phyloP scores from a whole-genome alignment of 2,329 filamentous ascomycete genomes.

The Leptodontidium sp. region DNA sequence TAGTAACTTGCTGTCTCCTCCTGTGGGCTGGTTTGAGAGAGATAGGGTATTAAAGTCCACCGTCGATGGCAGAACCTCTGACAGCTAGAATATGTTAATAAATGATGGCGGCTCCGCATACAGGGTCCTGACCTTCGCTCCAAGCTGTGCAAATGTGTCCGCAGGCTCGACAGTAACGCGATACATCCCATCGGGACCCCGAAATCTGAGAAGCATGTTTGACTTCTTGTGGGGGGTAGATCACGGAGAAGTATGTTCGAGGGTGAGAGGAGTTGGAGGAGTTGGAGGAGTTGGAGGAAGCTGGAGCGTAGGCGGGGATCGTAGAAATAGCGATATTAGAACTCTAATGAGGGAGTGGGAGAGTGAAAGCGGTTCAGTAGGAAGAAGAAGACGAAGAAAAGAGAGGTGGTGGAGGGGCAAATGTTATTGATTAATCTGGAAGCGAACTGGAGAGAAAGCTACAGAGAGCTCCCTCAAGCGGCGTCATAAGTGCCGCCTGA shows the following conservation, averaged over 20 bases:
- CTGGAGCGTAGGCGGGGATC: background rate
- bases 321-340: background rate
- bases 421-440: slow-evolving; percentile 4
- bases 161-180: slow-evolving; percentile 80
- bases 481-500: slow-evolving; percentile 21
- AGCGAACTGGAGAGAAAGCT: slow-evolving; percentile 31
- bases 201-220: slow-evolving; percentile 49
- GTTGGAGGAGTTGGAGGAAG: slow-evolving; percentile 4
- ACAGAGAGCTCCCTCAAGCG: slow-evolving; percentile 18
- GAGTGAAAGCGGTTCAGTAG: background rate
- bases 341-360: background rate
- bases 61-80: slow-evolving; percentile 66
- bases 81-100: slow-evolving; percentile 54
- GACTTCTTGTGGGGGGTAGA: background rate
- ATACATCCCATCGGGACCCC: slow-evolving; percentile 92
- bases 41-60: slow-evolving; percentile 67
- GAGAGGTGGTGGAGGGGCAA: slow-evolving; percentile 19
- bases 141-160: slow-evolving; percentile 74
- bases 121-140: slow-evolving; percentile 54
- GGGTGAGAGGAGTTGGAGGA: background rate
- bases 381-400: background rate
- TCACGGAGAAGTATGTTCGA: background rate
- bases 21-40: slow-evolving; percentile 67
- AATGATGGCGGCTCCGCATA: background rate
- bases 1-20: slow-evolving; percentile 65